A percentile compares a stretch with the other conserved stretches of the same genome.
phyloP scores from a whole-genome alignment of 2,329 filamentous ascomycete species.

The Lachnellula suecica region DNA sequence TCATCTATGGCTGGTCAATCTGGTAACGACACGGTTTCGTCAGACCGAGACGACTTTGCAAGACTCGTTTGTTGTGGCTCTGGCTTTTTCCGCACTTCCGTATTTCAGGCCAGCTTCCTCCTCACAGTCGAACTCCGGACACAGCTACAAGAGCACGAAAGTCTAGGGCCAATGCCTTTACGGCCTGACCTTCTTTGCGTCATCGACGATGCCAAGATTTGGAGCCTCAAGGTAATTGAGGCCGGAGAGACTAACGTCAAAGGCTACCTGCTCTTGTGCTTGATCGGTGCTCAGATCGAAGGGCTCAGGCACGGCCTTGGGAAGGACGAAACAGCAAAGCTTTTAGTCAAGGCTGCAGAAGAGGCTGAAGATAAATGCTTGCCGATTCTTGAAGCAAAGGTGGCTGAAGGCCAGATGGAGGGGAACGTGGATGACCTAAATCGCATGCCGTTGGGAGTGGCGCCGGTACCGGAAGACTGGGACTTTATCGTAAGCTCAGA shows the following conservation, averaged over 20 bases:
- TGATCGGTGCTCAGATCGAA: constrained; percentile 43
- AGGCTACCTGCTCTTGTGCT: constrained; percentile 34
- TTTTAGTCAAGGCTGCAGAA: constrained; percentile 39
- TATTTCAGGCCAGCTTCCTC: constrained; percentile 37
- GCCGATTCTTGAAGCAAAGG: constrained; percentile 35
- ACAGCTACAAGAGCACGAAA: constrained; percentile 41
- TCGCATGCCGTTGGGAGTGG: constrained; percentile 26
- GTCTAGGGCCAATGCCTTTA: constrained; percentile 34
- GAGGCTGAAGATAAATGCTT: constrained; percentile 35
- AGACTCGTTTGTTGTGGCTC: constrained; percentile 40
- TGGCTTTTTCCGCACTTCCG: constrained; percentile 40
- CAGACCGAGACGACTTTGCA: constrained; percentile 33
- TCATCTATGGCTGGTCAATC: constrained; percentile 17
- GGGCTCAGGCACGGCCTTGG: constrained; percentile 37
- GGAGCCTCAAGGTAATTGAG: constrained; percentile 36
- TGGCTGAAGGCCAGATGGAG: constrained; percentile 16
- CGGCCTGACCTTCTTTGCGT: constrained; percentile 43
- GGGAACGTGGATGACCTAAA: constrained; percentile 9
- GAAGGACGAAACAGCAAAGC: constrained; percentile 34
- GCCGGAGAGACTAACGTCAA: constrained; percentile 46
- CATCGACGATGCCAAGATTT: constrained; percentile 40
- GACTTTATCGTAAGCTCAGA: constrained; percentile 39
- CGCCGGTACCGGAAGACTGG: constrained; percentile 39
- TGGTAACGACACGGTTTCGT: constrained; percentile 1
- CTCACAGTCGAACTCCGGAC: constrained; percentile 41